These are phyloP conservation scores for Paraconiothyrium sp. DNA, from an alignment of 2,329 filamentous ascomycete genomes.

Conservation along the genomic window DNA sequence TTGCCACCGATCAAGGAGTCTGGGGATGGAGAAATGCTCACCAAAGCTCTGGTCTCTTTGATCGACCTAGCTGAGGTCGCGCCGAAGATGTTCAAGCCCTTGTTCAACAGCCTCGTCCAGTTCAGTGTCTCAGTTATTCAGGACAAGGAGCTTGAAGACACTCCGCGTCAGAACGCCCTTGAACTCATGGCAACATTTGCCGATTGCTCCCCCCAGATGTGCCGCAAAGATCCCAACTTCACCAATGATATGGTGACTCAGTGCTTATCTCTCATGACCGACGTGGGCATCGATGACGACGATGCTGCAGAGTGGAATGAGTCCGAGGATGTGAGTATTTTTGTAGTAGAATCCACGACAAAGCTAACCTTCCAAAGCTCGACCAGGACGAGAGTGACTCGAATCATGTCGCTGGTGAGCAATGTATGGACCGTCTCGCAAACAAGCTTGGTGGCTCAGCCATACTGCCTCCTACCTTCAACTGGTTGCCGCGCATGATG, in stretches of 20 bases:
- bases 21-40: constrained; percentile 88
- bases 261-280: constrained; percentile 97
- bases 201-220: constrained; percentile 92
- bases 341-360: constrained; percentile 26
- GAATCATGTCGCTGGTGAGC: constrained; percentile 97
- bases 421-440: constrained; percentile 96
- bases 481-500: constrained; percentile 98
- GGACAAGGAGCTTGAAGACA: constrained; percentile 91
- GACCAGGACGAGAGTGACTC: constrained; percentile 96
- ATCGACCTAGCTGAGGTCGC: constrained; percentile 95
- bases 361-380: constrained; percentile 62
- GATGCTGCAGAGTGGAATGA: constrained; percentile 93
- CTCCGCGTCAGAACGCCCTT: constrained; percentile 91
- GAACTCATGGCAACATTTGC: constrained; percentile 99
- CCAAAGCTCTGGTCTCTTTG: constrained; percentile 86
- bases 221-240: constrained; percentile 91
- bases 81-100: constrained; percentile 94
- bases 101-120: constrained; percentile 92
- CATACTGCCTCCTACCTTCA: constrained; percentile 92
- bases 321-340: constrained; percentile 80
- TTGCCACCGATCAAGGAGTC: constrained; percentile 93
- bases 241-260: constrained; percentile 98
- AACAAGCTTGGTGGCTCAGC: constrained; percentile 96
- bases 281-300: constrained; percentile 92
- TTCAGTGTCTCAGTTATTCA: constrained; percentile 94